Evolutionary conservation across 2,329 filamentous ascomycete species (phyloP).

Genomic region (Calonectria montana): DNA sequence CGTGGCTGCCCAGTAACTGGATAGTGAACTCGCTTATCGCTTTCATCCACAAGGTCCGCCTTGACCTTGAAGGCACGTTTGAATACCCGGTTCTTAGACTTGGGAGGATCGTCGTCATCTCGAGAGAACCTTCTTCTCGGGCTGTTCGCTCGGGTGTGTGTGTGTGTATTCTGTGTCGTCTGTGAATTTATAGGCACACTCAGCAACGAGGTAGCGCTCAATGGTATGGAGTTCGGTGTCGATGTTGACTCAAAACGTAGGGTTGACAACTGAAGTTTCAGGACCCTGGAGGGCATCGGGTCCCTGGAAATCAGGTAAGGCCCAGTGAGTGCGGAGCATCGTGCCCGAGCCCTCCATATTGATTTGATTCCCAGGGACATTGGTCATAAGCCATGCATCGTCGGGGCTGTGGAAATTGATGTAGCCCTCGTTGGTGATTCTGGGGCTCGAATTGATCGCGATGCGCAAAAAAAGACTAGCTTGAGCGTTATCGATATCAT

Average conservation of each 20-base stretch:
- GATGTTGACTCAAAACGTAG: conserved; percentile 37
- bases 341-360: conserved; percentile 55
- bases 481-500: conserved; percentile 36
- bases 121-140: background rate
- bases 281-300: conserved; percentile 31
- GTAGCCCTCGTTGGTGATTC: conserved; percentile 24
- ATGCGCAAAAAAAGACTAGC: conserved; percentile 36
- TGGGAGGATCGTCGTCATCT: conserved; percentile 26
- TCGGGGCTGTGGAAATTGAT: conserved; percentile 27
- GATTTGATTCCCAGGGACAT: conserved; percentile 60
- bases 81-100: conserved; percentile 43
- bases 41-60: conserved; percentile 30
- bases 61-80: conserved; percentile 44
- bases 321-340: conserved; percentile 43
- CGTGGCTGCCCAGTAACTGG: conserved; percentile 43
- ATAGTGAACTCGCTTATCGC: conserved; percentile 37
- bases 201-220: conserved; percentile 11
- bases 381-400: conserved; percentile 55
- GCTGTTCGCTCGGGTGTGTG: conserved; percentile 11
- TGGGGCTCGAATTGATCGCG: conserved; percentile 21
- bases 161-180: background rate
- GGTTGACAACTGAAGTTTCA: conserved; percentile 20
- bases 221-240: background rate
- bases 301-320: conserved; percentile 34
- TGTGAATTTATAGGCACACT: background rate